Evolutionary conservation across 129 eudicot species (phyloP).

Genomic region (Arctium minus): DNA sequence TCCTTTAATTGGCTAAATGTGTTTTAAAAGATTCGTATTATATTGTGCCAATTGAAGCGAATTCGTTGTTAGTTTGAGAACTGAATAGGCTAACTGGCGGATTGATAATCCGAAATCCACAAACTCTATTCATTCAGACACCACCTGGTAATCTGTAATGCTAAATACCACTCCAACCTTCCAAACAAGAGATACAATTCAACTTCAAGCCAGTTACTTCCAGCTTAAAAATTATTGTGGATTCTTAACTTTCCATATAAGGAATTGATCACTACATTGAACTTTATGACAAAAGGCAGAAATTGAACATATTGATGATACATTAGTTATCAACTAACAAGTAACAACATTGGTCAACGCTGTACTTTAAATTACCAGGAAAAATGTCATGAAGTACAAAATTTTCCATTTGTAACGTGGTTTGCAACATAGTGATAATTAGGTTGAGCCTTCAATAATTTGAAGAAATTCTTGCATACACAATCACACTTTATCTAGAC

Average conservation of each 20-base stretch:
- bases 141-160: not conserved
- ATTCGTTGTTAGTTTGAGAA: not conserved
- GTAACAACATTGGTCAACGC: not conserved
- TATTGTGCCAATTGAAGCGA: not conserved
- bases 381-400: not conserved
- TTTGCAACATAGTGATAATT: not conserved
- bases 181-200: not conserved
- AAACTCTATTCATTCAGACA: not conserved
- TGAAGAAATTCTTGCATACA: not conserved
- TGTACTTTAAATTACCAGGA: not conserved
- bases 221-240: not conserved
- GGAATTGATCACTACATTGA: not conserved
- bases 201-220: not conserved
- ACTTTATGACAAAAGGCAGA: not conserved
- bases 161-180: not conserved
- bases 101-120: not conserved
- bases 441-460: not conserved
- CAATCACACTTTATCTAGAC: not conserved
- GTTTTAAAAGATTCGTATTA: not conserved
- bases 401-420: not conserved
- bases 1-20: not conserved
- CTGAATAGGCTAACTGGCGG: not conserved
- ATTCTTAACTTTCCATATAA: constrained; percentile 2
- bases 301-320: not conserved
- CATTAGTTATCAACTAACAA: not conserved